These are phyloP conservation scores for Aspergillus baeticus DNA, from an alignment of 495 filamentous ascomycete species.

Conservation along the genomic window DNA sequence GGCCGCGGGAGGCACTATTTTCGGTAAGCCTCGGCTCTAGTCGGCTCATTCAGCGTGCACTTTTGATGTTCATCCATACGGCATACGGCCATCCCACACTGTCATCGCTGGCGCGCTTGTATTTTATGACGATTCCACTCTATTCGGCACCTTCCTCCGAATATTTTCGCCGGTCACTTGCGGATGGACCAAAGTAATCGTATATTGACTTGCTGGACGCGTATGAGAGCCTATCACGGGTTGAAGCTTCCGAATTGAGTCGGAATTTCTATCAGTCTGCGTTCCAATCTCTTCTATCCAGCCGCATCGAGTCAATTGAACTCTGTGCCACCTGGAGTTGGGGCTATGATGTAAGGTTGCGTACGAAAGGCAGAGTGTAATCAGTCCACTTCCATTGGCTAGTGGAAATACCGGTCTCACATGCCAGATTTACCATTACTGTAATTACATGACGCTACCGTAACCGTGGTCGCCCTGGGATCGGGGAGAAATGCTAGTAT, in stretches of 20 bases:
- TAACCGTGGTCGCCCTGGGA: background rate
- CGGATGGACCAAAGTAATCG: constrained; percentile 21
- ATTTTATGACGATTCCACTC: constrained; percentile 46
- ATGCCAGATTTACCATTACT: constrained; percentile 10
- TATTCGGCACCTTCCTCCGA: constrained; percentile 28
- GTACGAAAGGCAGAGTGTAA: constrained; percentile 14
- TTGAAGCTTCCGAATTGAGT: background rate
- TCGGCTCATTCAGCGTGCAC: constrained; percentile 31
- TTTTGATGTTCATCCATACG: constrained; percentile 17
- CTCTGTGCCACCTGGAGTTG: constrained; percentile 4
- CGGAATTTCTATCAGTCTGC: background rate
- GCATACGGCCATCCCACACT: constrained; percentile 20
- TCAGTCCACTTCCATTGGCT: constrained; percentile 14
- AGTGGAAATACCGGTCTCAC: constrained; percentile 14
- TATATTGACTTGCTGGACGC: background rate
- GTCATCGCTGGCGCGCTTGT: constrained; percentile 18
- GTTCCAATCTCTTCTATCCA: background rate
- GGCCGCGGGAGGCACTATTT: constrained; percentile 48
- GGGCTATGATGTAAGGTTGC: constrained; percentile 17
- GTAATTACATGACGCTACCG: constrained; percentile 8
- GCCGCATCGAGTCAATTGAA: background rate
- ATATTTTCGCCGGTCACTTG: constrained; percentile 20
- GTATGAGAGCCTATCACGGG: no score
- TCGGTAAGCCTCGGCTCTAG: constrained; percentile 58
- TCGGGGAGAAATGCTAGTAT: background rate